Base-by-base conservation (phyloP, 2,329 filamentous ascomycete genomes). In the Orbilia javanica region DNA sequence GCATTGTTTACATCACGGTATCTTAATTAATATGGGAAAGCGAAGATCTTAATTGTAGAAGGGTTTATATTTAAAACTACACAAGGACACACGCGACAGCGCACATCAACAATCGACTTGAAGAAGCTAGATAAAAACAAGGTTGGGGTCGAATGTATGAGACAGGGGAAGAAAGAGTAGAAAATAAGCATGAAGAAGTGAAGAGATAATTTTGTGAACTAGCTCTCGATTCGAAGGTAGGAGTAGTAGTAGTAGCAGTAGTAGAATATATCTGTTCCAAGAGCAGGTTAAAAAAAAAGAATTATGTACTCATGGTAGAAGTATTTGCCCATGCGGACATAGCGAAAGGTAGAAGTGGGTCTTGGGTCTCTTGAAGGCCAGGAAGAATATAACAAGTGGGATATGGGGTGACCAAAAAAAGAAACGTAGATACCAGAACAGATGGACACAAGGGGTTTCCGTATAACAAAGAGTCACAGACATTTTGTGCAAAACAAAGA, bases 241-340 rank as follows among this genome's bases (percentile, higher is more conserved):
- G 39, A 48, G 20, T 42, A 42, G n/a, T n/a, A n/a, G n/a, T n/a
- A n/a, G n/a, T n/a, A n/a, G 7, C 18, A 20, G n/a, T 25, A 48
- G 25, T 50, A 50, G 50, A 63, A 60, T n/a, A n/a, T n/a, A n/a
- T 74, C 63, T 73, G 60, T 76, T 68, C 55, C 39, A 44, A n/a
- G 5, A 5, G 13, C 4, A 1, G 55, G 57, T 25, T 69, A 46
- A 76, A 76, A 27, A 63, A 53, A 60, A 27, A 63, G 63, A 60
- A 70, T 29, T 68, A 64, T 65, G 65, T 42, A 60, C 65, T 76
- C 72, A 70, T 70, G 27, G 48, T 70, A 63, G 11, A 64, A 53
- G 42, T 68, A 64, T 62, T 27, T 70, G 65, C 72, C 70, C 72
- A 76, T 76, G 72, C 70, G 65, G 36, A 18, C 72, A 50, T 57